Base-by-base conservation (phyloP, 345 rosid species). In the Melaleuca quinquenervia region DNA sequence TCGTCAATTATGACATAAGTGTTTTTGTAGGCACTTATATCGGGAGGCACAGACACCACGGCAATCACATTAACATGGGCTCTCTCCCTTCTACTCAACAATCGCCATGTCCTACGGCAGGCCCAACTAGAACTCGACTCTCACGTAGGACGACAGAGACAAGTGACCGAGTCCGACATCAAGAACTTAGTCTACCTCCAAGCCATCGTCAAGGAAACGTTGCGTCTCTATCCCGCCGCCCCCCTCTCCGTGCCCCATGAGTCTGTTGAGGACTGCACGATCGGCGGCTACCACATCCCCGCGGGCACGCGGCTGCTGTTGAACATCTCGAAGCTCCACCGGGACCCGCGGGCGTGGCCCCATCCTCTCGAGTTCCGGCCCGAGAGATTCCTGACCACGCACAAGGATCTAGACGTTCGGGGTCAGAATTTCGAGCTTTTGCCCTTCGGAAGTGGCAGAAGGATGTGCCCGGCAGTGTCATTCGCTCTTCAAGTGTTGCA, bases 121-220 rank as follows among this genome's bases (percentile, higher is more conserved):
- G 94, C 92, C 0, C 93, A 88, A 50, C 90, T 91, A 32, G 96
- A 95, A 86, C 50, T 94, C 11, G 94, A 94, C 86, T 50, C 62
- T 51, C 91, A 86, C 6, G 89, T 94, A 6, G 95, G 96, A 6
- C 54, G 6, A 82, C 89, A 91, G 11, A 84, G 96, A 60, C 90
- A 84, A 84, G 93, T 95, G 1, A 87, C 90, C 5, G 96, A 92
- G 36, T 89, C 94, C 4, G 95, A 93, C 90, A 82, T 93, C 5
- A 87, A 89, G 76, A 89, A 88, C 49, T 87, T 94, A 6, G 87
- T 85, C 9, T 93, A 93, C 85, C 89, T 95, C 62, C 94, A 92
- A 84, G 95, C 98, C 11, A 89, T 93, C 41, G 44, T 92, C 86
- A 95, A 93, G 88, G 98, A 95, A 87, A 90, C 94, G 11, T 86